phyloP scores from a whole-genome alignment of 202 grass and related monocot species.

The Panicum hallii region DNA sequence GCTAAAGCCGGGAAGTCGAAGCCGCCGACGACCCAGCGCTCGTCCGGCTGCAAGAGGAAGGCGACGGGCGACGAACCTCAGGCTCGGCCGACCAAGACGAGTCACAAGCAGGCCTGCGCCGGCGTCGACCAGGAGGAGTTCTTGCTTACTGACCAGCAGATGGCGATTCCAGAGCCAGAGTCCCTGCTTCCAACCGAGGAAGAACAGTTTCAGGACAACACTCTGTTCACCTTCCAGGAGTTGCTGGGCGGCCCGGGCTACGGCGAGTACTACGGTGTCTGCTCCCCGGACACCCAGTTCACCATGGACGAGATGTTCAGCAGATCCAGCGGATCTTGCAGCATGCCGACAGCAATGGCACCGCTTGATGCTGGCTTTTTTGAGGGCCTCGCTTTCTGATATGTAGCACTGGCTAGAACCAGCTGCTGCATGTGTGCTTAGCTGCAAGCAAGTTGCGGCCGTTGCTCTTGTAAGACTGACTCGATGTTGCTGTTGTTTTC shows the following conservation, averaged over 20 bases:
- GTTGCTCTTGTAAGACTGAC: not conserved
- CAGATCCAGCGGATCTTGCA: not conserved
- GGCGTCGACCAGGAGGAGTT: not conserved
- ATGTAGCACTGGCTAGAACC: not conserved
- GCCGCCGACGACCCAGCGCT: not conserved
- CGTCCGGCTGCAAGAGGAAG: conserved; percentile 3
- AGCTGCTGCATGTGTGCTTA: not conserved
- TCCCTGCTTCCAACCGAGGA: not conserved
- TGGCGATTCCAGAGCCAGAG: not conserved
- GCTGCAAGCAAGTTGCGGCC: not conserved
- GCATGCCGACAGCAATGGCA: not conserved
- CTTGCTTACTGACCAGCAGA: not conserved
- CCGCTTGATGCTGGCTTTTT: not conserved
- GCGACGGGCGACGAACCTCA: not conserved
- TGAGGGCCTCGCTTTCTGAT: not conserved
- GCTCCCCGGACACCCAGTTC: not conserved
- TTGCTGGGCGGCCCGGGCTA: no score
- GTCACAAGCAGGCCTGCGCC: no score
- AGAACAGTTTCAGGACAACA: not conserved
- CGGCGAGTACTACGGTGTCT: no score
- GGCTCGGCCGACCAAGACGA: not conserved
- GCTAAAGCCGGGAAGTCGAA: not conserved
- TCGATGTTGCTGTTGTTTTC: not conserved
- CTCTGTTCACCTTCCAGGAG: not conserved
- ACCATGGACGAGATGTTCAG: not conserved